A percentile compares a stretch with the other conserved stretches of the same genome.
Conservation (phyloP, 2,329 filamentous ascomycete genomes). For the Neofusicoccum parvum region DNA sequence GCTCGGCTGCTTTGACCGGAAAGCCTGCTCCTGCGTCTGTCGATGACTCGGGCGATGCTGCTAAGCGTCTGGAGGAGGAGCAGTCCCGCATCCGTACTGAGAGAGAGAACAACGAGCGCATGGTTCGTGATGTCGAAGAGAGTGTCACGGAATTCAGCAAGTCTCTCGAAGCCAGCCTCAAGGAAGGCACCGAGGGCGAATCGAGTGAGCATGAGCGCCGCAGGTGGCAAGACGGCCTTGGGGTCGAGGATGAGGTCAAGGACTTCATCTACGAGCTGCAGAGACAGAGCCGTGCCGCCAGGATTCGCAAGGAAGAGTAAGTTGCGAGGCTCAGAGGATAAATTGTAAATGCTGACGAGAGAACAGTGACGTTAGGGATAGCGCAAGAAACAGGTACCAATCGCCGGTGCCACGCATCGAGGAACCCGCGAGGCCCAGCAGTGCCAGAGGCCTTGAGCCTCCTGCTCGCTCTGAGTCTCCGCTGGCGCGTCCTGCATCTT, state of each 20-base stretch:
- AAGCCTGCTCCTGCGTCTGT: conserved; percentile 69
- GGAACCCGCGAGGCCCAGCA: conserved; percentile 31
- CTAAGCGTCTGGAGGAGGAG: conserved; percentile 87
- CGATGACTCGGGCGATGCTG: conserved; percentile 75
- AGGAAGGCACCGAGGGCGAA: conserved; percentile 74
- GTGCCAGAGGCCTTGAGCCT: conserved; percentile 50
- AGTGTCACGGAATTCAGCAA: conserved; percentile 87
- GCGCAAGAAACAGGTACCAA: conserved; percentile 34
- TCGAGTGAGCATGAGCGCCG: conserved; percentile 86
- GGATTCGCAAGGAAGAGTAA: conserved; percentile 64
- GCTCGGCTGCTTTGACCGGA: conserved; percentile 87
- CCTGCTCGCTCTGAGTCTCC: conserved; percentile 51
- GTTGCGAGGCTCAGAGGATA: background rate
- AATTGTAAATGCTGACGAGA: background rate
- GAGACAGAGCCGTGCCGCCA: conserved; percentile 76
- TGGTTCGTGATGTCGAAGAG: conserved; percentile 96
- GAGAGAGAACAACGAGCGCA: conserved; percentile 90
- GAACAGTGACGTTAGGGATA: conserved; percentile 24
- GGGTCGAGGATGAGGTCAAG: conserved; percentile 93
- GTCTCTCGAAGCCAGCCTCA: conserved; percentile 83
- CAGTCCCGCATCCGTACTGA: conserved; percentile 78
- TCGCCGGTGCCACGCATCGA: conserved; percentile 45
- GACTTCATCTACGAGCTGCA: conserved; percentile 98
- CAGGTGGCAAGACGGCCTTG: conserved; percentile 93
- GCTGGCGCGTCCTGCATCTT: conserved; percentile 58